Base-by-base conservation (phyloP, 2,329 filamentous ascomycete species). In the Aspergillus pseudoterreus region DNA sequence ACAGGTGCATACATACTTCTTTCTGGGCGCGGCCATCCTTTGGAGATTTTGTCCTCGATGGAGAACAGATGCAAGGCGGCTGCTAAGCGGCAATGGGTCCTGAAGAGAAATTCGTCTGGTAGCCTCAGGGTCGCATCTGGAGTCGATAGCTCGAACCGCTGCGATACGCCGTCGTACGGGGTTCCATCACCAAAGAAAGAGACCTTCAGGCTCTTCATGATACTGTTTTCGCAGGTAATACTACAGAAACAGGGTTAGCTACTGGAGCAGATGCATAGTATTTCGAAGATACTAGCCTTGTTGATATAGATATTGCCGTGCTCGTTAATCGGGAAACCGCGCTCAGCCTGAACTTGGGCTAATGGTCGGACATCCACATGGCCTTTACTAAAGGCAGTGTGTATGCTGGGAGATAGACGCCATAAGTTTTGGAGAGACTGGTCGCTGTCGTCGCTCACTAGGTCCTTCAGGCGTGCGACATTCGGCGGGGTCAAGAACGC, bases 61-160 rank as follows among this genome's bases (percentile, higher is more conserved):
- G 45, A 35, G 12, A 58, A 56, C 8, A 58, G 47, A 53, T 58
- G 54, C 36, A 58, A 47, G 41, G 5, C 55, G 43, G 9, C 19
- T 58, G 54, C 36, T 56, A 47, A 42, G 5, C 55, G 43, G 6
- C 19, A 27, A 36, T 59, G 57, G 1, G 43, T 41, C 35, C 48
- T 39, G 17, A 59, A 36, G 6, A 55, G 33, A 45, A 53, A 49
- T 6, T 5, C 8, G 14, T 19, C 36, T 8, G 47, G 47, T 10
- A 44, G 32, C 3, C 27, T 8, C 9, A 43, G 14, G 3, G 5
- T 30, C 24, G 43, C 10, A 33, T 49, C 39, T 19, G 30, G 12
- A 2, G 48, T 45, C 6, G 21, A 41, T 4, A 45, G 17, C 14
- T 45, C 19, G n/a, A 45, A 45, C n/a, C 17, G 27, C 32, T 14